phyloP scores from a whole-genome alignment of 2,329 filamentous ascomycete species.

The Colletotrichum tropicale region DNA sequence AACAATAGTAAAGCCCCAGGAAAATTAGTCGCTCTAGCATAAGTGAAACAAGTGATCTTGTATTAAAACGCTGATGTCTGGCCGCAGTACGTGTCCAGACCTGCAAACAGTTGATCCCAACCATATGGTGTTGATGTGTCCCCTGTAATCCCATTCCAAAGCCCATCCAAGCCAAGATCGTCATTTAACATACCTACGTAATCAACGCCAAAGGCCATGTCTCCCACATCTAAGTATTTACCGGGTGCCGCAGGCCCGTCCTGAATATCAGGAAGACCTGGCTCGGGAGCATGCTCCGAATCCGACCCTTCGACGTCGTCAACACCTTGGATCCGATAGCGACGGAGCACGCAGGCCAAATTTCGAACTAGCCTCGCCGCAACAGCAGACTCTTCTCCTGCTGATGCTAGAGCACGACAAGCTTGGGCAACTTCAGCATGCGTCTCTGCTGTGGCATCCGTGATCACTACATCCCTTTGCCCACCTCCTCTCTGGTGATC shows the following conservation, averaged over 20 bases:
- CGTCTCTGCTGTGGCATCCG: not conserved
- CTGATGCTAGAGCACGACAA: conserved; percentile 22
- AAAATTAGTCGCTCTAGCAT: too few relatives aligned
- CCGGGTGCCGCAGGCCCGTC: accelerated
- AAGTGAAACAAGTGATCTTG: too few relatives aligned
- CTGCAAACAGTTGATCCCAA: conserved; percentile 27
- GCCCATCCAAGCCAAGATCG: not conserved
- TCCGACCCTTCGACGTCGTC: not conserved
- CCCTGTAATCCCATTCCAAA: conserved; percentile 24
- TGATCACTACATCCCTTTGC: too few relatives aligned
- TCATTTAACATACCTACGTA: not conserved
- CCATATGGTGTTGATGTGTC: conserved; percentile 19
- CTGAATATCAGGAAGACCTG: not conserved
- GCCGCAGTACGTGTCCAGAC: conserved; percentile 25
- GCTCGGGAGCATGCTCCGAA: not conserved
- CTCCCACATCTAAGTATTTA: not conserved
- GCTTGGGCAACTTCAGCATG: conserved; percentile 21
- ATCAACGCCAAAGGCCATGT: not conserved
- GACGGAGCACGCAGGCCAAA: conserved; percentile 21
- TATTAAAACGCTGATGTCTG: not conserved
- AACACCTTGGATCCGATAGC: conserved; percentile 17
- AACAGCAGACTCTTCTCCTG: conserved; percentile 22
- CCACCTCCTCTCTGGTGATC: not conserved
- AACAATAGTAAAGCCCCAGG: too few relatives aligned
- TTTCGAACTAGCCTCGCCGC: conserved; percentile 23